Percentiles rank a stretch among this genome's conserved stretches.
phyloP scores from a whole-genome alignment of 164 flowering plant species.

The Litsea cubeba region DNA sequence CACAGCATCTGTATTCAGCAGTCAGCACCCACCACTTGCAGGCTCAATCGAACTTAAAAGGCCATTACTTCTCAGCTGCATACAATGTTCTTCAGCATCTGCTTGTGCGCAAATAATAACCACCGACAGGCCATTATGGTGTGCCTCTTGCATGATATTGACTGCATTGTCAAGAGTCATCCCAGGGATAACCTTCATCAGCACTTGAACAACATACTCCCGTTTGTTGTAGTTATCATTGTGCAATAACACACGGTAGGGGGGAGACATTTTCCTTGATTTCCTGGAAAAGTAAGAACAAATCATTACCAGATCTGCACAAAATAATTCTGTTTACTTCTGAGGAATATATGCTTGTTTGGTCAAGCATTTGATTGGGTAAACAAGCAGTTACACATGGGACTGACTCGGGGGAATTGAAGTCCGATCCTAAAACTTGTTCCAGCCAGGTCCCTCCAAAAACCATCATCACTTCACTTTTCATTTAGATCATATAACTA shows the following conservation, averaged over 20 bases:
- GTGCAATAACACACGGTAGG: conserved; percentile 83
- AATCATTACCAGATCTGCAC: not conserved
- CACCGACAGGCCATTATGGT: conserved; percentile 77
- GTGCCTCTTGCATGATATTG: conserved; percentile 97
- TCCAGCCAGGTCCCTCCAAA: too few species aligned
- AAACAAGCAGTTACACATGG: too few species aligned
- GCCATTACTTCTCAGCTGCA: conserved; percentile 87
- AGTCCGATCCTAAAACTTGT: too few species aligned
- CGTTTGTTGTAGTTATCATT: conserved; percentile 86
- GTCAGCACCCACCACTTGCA: conserved; percentile 71
- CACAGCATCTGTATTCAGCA: conserved; percentile 29
- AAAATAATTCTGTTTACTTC: too few species aligned
- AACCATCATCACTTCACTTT: too few species aligned
- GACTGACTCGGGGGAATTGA: too few species aligned
- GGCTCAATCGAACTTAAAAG: conserved; percentile 93
- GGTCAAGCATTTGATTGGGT: too few species aligned
- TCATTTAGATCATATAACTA: too few species aligned
- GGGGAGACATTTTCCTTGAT: conserved; percentile 75
- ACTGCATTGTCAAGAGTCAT: conserved; percentile 94
- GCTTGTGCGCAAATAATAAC: conserved; percentile 87
- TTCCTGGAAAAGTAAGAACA: conserved; percentile 46
- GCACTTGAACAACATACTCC: conserved; percentile 93
- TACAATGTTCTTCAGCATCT: conserved; percentile 94
- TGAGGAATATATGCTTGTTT: too few species aligned
- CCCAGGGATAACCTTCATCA: conserved; percentile 95